Conservation (phyloP, 345 rosid genomes). For the Eucalyptus erythrocorys region DNA sequence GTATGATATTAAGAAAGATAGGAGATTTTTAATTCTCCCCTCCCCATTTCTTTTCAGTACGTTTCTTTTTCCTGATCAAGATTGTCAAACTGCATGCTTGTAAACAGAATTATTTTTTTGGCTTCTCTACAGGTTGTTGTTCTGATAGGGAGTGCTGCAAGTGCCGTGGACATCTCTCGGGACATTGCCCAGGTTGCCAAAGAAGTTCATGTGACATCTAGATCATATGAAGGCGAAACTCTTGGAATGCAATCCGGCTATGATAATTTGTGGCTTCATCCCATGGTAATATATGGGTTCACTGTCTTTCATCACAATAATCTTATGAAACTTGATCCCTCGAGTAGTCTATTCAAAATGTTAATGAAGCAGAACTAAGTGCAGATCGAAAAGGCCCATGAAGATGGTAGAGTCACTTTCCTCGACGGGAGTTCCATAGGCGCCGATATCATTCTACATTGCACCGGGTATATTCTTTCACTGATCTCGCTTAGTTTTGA, state of each 20-base stretch:
- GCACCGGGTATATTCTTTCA: conserved; percentile 54
- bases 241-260: conserved; percentile 25
- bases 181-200: conserved; percentile 65
- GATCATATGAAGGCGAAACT: conserved; percentile 37
- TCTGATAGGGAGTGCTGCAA: conserved; percentile 62
- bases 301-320: neutral
- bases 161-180: conserved; percentile 64
- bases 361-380: neutral
- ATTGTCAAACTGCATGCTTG: neutral
- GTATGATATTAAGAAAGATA: neutral
- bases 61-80: neutral
- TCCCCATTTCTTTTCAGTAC: neutral
- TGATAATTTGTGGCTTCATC: conserved; percentile 67
- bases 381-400: conserved; percentile 45
- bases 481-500: neutral
- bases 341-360: fast-evolving
- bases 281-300: conserved; percentile 48
- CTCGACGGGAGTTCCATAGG: conserved; percentile 27
- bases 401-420: conserved; percentile 59
- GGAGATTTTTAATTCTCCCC: neutral
- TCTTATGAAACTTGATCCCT: neutral
- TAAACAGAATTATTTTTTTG: neutral
- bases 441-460: conserved; percentile 64
- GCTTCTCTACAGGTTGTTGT: conserved; percentile 40
- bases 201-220: conserved; percentile 70